Conservation (phyloP, 257 asterid species). For the Gynochthodes officinalis region DNA sequence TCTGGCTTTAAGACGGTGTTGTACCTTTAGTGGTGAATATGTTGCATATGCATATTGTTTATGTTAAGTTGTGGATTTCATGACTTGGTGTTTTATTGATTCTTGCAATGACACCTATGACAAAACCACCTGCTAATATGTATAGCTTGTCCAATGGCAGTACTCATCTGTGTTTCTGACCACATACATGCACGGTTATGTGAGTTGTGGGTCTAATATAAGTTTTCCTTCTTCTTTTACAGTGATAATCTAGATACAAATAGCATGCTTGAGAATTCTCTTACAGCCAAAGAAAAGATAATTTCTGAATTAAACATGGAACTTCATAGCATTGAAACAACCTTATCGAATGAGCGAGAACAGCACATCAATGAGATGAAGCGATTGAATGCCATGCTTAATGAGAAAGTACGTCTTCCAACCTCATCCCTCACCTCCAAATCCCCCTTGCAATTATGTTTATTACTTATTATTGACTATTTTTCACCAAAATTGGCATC, state of each 20-base stretch:
- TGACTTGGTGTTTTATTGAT: neutral
- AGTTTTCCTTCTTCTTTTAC: constrained; percentile 26
- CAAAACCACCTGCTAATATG: neutral
- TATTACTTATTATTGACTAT: neutral
- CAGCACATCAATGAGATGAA: constrained; percentile 74
- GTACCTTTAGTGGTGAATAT: neutral
- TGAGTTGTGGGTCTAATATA: constrained; percentile 6
- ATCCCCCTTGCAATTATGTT: neutral
- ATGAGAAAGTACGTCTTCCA: constrained; percentile 63
- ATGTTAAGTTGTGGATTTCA: neutral
- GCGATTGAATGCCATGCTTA: constrained; percentile 67
- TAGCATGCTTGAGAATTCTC: constrained; percentile 83
- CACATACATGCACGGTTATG: neutral
- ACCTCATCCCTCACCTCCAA: neutral
- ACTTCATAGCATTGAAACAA: constrained; percentile 84
- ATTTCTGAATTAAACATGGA: constrained; percentile 89
- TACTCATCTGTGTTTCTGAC: neutral
- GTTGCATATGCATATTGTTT: neutral
- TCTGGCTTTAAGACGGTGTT: neutral
- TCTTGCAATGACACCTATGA: neutral
- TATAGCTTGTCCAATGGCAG: neutral
- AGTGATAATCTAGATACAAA: constrained; percentile 73
- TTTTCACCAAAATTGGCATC: neutral
- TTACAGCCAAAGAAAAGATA: constrained; percentile 83
- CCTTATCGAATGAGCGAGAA: constrained; percentile 82